Evolutionary conservation across 2,329 filamentous ascomycete species (phyloP), one percentile per base, ranked within the genome.

Genomic region (Xylariomycetidae sp.): DNA sequence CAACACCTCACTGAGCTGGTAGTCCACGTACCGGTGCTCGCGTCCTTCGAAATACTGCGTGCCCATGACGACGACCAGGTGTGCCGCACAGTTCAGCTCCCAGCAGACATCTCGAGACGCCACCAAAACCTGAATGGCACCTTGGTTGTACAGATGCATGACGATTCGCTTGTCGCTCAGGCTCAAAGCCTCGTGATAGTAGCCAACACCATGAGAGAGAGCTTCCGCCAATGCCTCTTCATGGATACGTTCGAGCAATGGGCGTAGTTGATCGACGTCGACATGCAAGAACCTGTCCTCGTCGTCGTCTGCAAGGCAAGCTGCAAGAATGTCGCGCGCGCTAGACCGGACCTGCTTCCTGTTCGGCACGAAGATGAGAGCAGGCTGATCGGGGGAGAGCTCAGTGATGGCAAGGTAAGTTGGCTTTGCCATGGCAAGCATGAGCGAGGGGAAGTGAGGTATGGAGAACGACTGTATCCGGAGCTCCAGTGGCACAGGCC

Each of bases 371-470:
- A 96, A 98, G 7, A 95, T 70, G 50, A 98, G 78, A 2, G 88
- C 83, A 18, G 90, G 89, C 63, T 95, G 92, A 43, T 93, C 82
- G 0, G 86, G 69, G 6, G 92, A 93, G 57, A 94, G 76, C 51
- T 94, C 87, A 3, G 87, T 76, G 46, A 98, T 85, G 3, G 90
- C 85, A 39, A 86, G 70, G 58, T 95, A 96, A 1, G 87, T 82
- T 14, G 93, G 93, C 59, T 93, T 90, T 12, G 89, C 87, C 92
- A 98, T 98, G 10, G 92, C 89, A 47, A 98, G 75, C 92, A 98
- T 98, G 25, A 98, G 73, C 9, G 92, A 96, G 4, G 92, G 93
- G 65, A 95, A 95, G 56, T 98, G 93, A 29, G 93, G 88, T 39
- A 95, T 94, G 18, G 82, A 85, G 64, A 92, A 98, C 1, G 89